These are phyloP conservation scores for Posidonia australis DNA, from an alignment of 106 monocot genomes.

Conservation along the genomic window DNA sequence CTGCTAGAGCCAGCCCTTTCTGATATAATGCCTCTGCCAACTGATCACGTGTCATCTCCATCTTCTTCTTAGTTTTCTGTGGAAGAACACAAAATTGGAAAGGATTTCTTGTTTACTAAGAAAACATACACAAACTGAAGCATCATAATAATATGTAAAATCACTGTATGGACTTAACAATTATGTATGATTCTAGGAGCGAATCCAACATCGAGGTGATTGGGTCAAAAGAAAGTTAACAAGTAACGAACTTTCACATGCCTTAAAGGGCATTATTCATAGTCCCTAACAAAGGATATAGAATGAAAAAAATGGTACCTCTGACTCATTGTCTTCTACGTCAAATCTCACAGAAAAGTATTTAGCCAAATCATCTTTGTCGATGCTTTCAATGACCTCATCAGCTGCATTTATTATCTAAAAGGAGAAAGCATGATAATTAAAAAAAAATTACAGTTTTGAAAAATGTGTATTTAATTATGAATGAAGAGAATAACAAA, in stretches of 20 bases:
- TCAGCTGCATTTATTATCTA: slow-evolving; percentile 72
- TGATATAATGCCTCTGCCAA: slow-evolving; percentile 82
- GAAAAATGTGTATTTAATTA: background rate
- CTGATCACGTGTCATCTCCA: slow-evolving; percentile 76
- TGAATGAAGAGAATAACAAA: background rate
- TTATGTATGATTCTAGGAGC: no score
- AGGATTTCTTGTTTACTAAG: background rate
- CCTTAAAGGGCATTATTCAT: no score
- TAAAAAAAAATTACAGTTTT: no score
- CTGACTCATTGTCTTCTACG: slow-evolving; percentile 74
- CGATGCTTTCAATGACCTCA: slow-evolving; percentile 84
- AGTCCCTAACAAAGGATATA: background rate
- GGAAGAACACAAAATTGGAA: background rate
- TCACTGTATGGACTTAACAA: no score
- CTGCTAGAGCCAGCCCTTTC: slow-evolving; percentile 75
- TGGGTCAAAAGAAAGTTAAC: no score
- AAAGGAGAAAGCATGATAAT: slow-evolving; percentile 3
- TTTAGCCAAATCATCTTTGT: slow-evolving; percentile 69
- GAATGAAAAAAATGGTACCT: slow-evolving; percentile 35
- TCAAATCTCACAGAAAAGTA: slow-evolving; percentile 64
- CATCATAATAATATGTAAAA: no score
- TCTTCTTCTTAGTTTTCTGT: slow-evolving; percentile 75
- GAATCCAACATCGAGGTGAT: no score
- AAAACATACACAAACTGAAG: background rate
- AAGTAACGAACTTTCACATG: no score